Percentiles rank a stretch among this genome's conserved stretches.
Evolutionary conservation across 2,329 filamentous ascomycete genomes (phyloP).

Genomic region (Colletotrichum chlorophyti): DNA sequence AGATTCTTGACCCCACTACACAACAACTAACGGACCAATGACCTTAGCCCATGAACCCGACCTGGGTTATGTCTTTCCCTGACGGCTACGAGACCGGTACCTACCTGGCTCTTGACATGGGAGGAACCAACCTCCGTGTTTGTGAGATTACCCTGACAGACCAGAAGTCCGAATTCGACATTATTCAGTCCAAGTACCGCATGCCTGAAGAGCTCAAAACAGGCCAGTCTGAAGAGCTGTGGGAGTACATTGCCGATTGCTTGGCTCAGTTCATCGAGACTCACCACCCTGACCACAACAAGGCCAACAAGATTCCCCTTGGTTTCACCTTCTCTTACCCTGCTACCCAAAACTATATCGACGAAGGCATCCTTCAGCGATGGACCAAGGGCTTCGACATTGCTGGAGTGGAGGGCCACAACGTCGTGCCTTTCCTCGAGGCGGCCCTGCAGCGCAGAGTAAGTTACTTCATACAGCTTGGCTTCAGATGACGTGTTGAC

Average conservation of each 20-base stretch:
- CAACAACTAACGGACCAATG: conserved; percentile 29
- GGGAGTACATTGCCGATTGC: conserved; percentile 95
- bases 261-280: conserved; percentile 88
- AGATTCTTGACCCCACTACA: neutral
- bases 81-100: conserved; percentile 87
- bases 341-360: conserved; percentile 90
- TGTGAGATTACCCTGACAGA: conserved; percentile 91
- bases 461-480: conserved; percentile 20
- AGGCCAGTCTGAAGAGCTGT: conserved; percentile 82
- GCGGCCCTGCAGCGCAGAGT: conserved; percentile 75
- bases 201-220: conserved; percentile 94
- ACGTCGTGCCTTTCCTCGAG: conserved; percentile 90
- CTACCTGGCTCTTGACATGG: conserved; percentile 92
- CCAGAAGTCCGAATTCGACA: conserved; percentile 88
- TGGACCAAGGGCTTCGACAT: conserved; percentile 99
- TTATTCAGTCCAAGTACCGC: conserved; percentile 94
- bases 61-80: conserved; percentile 92
- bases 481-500: neutral
- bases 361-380: conserved; percentile 88
- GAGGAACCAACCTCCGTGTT: conserved; percentile 93
- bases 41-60: conserved; percentile 92
- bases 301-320: conserved; percentile 73
- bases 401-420: conserved; percentile 85
- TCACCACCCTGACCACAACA: conserved; percentile 73
- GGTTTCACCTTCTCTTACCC: conserved; percentile 98